Percentiles rank a stretch among this genome's conserved stretches.
phyloP scores from a whole-genome alignment of 495 filamentous ascomycete genomes.

The Durotheca rogersii region DNA sequence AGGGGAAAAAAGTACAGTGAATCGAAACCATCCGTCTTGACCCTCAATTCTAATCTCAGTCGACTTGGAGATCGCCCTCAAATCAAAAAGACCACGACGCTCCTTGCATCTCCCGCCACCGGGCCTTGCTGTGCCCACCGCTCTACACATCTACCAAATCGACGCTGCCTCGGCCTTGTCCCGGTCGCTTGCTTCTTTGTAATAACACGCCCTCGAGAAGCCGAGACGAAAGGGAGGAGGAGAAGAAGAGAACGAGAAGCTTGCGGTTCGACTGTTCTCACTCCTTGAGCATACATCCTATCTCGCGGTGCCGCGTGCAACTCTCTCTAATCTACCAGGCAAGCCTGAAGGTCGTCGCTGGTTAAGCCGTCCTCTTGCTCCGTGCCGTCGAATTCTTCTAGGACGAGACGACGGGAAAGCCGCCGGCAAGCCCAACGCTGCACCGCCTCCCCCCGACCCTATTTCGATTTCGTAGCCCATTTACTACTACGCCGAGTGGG shows the following conservation, averaged over 20 bases:
- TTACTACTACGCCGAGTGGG: slow-evolving; percentile 20
- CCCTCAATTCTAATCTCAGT: slow-evolving; percentile 19
- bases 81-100: slow-evolving; percentile 25
- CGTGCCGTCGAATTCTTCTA: slow-evolving; percentile 21
- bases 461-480: slow-evolving; percentile 22
- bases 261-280: slow-evolving; percentile 20
- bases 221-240: slow-evolving; percentile 6
- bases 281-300: slow-evolving; percentile 19
- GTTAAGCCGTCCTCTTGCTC: slow-evolving; percentile 15
- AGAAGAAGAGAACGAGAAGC: slow-evolving; percentile 2
- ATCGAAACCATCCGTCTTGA: slow-evolving; percentile 21
- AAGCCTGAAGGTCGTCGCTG: slow-evolving; percentile 22
- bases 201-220: slow-evolving; percentile 20
- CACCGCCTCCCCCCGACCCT: slow-evolving; percentile 23
- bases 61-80: slow-evolving; percentile 23
- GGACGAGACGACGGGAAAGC: slow-evolving; percentile 15
- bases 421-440: slow-evolving; percentile 16
- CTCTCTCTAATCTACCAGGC: slow-evolving; percentile 21
- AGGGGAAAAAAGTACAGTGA: slow-evolving; percentile 14
- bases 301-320: slow-evolving; percentile 23
- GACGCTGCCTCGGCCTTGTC: slow-evolving; percentile 16
- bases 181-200: slow-evolving; percentile 29
- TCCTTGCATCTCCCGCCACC: slow-evolving; percentile 28
- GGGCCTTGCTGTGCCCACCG: slow-evolving; percentile 14
- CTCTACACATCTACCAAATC: slow-evolving; percentile 26